Conservation (phyloP, 495 filamentous ascomycete species). For the Podospora anserina region DNA sequence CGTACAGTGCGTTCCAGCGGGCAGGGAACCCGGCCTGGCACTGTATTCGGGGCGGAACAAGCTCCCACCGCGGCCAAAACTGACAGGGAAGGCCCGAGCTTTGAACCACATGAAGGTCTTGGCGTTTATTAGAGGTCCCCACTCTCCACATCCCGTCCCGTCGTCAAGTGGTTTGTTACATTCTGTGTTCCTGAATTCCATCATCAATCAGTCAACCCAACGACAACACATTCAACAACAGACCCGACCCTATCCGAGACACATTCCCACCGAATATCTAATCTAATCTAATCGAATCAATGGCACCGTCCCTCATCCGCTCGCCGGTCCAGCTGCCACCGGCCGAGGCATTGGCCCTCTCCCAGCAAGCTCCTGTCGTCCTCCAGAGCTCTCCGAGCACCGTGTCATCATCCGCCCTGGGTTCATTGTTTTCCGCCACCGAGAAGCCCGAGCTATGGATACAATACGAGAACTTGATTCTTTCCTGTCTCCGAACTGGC, state of each 20-base stretch:
- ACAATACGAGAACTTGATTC: slow-evolving; percentile 77
- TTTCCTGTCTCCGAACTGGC: slow-evolving; percentile 79
- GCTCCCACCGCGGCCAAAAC: neutral
- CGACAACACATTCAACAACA: slow-evolving; percentile 1
- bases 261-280: neutral
- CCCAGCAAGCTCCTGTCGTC: slow-evolving; percentile 72
- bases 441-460: slow-evolving; percentile 78
- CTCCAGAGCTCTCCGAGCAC: slow-evolving; percentile 52
- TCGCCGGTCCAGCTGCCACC: slow-evolving; percentile 50
- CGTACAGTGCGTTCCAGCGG: slow-evolving; percentile 9
- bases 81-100: neutral
- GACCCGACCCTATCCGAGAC: neutral
- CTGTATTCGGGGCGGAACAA: slow-evolving; percentile 19
- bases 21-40: neutral
- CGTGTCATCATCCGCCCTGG: slow-evolving; percentile 49
- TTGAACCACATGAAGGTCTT: slow-evolving; percentile 2
- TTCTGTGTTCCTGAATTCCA: slow-evolving; percentile 1
- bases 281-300: slow-evolving; percentile 14
- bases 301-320: slow-evolving; percentile 51
- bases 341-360: slow-evolving; percentile 59
- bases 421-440: slow-evolving; percentile 50
- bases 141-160: neutral
- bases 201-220: neutral
- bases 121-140: neutral
- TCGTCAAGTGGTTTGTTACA: neutral